These are phyloP conservation scores for Microcera coccophila DNA, from an alignment of 2,329 filamentous ascomycete species.

Conservation along the genomic window DNA sequence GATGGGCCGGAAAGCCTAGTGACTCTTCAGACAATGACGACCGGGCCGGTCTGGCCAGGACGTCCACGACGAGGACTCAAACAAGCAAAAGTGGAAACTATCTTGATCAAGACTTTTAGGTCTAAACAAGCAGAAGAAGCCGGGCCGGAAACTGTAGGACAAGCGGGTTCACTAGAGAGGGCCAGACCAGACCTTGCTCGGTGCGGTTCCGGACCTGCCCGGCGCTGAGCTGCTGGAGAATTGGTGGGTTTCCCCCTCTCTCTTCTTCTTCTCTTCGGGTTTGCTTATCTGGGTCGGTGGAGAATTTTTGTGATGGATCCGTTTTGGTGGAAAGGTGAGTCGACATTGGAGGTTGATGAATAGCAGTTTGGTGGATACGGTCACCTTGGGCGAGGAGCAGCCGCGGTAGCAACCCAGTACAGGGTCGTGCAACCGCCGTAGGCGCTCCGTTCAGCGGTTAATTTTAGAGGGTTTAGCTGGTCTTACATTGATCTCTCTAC, in stretches of 20 bases:
- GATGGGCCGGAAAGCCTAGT: too few species aligned
- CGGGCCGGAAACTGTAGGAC: constrained; percentile 10
- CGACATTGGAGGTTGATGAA: not conserved
- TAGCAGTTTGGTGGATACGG: not conserved
- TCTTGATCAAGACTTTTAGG: too few species aligned
- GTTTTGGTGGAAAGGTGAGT: not conserved
- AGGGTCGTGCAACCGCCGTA: too few species aligned
- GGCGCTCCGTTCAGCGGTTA: too few species aligned
- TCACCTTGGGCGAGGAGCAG: not conserved
- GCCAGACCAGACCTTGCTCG: too few species aligned
- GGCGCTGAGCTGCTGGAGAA: constrained; percentile 11
- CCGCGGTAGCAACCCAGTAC: too few species aligned
- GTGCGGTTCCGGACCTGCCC: not conserved
- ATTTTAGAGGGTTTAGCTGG: too few species aligned
- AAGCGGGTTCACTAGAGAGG: too few species aligned
- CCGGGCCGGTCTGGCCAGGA: constrained; percentile 14
- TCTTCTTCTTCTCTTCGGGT: not conserved
- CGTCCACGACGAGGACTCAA: constrained; percentile 16
- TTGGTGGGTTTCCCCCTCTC: too few species aligned
- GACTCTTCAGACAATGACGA: too few species aligned
- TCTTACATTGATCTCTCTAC: too few species aligned
- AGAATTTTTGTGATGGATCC: not conserved
- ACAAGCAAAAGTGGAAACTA: not conserved
- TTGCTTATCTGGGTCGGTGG: not conserved
- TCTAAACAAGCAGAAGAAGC: not conserved